These are phyloP conservation scores for Leersia perrieri DNA, from an alignment of 176 grass and related monocot genomes.

Conservation along the genomic window DNA sequence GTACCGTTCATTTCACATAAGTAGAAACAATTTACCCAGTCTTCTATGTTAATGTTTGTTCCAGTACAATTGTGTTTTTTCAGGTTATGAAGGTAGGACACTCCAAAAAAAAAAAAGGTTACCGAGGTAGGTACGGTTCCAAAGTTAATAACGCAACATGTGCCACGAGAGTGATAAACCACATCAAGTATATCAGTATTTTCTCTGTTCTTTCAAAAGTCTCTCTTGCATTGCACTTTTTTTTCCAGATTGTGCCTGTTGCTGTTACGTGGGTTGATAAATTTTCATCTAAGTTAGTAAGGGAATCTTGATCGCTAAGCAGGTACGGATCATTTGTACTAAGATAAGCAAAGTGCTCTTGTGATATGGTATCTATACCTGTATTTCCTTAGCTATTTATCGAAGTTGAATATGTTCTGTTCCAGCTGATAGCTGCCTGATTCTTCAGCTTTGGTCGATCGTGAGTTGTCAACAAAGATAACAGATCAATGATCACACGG, in stretches of 20 bases:
- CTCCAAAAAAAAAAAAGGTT: too few relatives aligned
- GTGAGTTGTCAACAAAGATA: conserved; percentile 37
- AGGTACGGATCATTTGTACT: not conserved
- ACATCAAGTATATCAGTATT: not conserved
- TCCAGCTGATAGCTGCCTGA: conserved; percentile 23
- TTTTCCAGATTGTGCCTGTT: conserved; percentile 13
- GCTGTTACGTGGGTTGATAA: conserved; percentile 23
- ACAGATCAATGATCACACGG: conserved; percentile 9
- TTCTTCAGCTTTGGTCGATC: conserved; percentile 21
- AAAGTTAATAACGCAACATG: not conserved
- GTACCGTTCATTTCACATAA: not conserved
- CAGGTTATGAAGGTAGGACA: not conserved
- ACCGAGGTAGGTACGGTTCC: not conserved
- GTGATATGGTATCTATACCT: conserved; percentile 27
- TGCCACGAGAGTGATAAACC: not conserved
- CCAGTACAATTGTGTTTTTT: not conserved
- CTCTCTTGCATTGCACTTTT: not conserved
- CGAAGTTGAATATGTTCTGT: conserved; percentile 43
- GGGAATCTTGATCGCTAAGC: conserved; percentile 9
- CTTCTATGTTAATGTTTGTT: not conserved
- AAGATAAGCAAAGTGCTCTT: conserved; percentile 25
- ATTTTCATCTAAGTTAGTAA: conserved; percentile 20
- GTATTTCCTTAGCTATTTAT: not conserved
- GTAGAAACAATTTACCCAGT: not conserved
- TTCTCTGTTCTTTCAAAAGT: conserved; percentile 29